phyloP scores from a whole-genome alignment of 2,329 filamentous ascomycete genomes.

The Fusarium hostae region DNA sequence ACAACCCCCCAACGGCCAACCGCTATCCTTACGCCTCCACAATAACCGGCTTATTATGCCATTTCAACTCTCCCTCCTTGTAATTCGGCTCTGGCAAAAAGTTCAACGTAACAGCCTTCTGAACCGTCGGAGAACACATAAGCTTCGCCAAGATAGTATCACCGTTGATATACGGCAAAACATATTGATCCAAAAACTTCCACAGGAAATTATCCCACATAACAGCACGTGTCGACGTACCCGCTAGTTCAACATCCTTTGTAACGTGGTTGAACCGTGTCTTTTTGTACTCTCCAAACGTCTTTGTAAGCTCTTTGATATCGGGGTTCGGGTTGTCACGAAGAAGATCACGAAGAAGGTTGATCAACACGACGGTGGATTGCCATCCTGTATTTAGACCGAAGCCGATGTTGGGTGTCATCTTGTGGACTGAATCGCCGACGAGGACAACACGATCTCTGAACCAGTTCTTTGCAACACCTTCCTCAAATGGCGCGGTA shows the following conservation, averaged over 20 bases:
- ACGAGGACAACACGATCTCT: slow-evolving; percentile 30
- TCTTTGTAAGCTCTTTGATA: not conserved
- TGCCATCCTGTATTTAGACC: slow-evolving; percentile 37
- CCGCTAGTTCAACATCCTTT: slow-evolving; percentile 20
- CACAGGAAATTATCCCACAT: slow-evolving; percentile 29
- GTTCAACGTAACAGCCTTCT: slow-evolving; percentile 21
- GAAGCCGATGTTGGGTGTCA: slow-evolving; percentile 35
- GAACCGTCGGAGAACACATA: slow-evolving; percentile 25
- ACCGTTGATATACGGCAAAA: slow-evolving; percentile 27
- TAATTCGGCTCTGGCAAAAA: slow-evolving; percentile 30
- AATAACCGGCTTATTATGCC: slow-evolving; percentile 17
- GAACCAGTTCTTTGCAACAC: slow-evolving; percentile 27
- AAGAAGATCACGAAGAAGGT: slow-evolving; percentile 12
- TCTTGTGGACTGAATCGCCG: slow-evolving; percentile 33
- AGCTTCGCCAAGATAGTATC: slow-evolving; percentile 26
- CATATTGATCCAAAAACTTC: slow-evolving; percentile 23
- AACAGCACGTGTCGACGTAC: slow-evolving; percentile 16
- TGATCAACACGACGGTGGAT: slow-evolving; percentile 20
- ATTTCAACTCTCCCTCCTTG: slow-evolving; percentile 16
- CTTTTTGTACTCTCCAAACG: slow-evolving; percentile 17
- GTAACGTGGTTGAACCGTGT: not conserved
- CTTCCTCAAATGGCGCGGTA: slow-evolving; percentile 23
- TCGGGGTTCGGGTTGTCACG: not conserved
- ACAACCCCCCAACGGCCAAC: accelerated
- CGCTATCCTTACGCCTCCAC: not conserved